Conservation (phyloP, 2,329 filamentous ascomycete genomes). For the Diaporthe sp. region DNA sequence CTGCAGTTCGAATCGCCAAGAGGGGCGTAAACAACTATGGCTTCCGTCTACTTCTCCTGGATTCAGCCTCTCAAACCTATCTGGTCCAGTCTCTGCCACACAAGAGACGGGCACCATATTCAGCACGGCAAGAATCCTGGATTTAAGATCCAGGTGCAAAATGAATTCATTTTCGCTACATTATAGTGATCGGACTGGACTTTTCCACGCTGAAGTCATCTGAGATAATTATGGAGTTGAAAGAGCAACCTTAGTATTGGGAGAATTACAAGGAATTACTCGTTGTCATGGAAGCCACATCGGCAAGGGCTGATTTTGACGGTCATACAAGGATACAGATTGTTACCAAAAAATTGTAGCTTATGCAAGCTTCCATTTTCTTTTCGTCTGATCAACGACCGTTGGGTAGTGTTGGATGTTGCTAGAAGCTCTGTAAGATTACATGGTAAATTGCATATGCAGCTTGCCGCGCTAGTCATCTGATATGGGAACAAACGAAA, state of each 20-base stretch:
- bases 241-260: too few species aligned
- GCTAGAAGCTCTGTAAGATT: background rate
- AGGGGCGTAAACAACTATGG: too few species aligned
- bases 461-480: background rate
- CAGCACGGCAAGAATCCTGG: background rate
- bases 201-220: background rate
- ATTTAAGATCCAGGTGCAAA: background rate
- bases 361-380: background rate
- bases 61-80: too few species aligned
- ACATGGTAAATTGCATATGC: background rate
- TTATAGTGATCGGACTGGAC: too few species aligned
- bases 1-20: too few species aligned
- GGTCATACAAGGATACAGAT: background rate
- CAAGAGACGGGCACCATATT: background rate
- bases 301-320: background rate
- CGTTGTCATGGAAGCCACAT: background rate
- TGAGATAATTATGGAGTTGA: too few species aligned
- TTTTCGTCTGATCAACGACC: background rate
- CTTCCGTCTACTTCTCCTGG: too few species aligned
- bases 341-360: too few species aligned
- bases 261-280: too few species aligned
- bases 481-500: background rate
- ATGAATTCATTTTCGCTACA: background rate
- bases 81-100: too few species aligned
- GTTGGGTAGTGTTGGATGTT: background rate